Conservation (phyloP, 2,329 filamentous ascomycete species). For the Macrophomina tecta region DNA sequence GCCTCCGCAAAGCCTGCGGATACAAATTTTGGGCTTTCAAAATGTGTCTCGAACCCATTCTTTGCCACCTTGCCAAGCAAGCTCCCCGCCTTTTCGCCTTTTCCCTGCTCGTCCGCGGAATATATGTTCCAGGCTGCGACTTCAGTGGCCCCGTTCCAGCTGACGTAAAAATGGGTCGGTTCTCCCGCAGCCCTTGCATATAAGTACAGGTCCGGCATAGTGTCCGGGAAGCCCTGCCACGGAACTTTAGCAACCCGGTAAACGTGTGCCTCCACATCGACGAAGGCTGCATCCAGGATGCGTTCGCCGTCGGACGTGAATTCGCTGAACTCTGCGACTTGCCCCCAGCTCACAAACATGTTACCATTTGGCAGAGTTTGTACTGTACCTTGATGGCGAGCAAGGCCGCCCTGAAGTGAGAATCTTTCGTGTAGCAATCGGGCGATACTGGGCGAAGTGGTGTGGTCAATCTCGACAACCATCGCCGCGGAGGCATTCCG, state of each 20-base stretch:
- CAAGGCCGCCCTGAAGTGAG: too few species aligned
- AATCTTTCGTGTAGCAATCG: too few species aligned
- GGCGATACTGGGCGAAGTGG: too few species aligned
- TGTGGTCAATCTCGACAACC: background rate
- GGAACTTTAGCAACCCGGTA: background rate
- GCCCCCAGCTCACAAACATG: too few species aligned
- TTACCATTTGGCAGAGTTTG: too few species aligned
- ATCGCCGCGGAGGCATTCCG: slow-evolving; percentile 29
- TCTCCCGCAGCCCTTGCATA: background rate
- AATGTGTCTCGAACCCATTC: slow-evolving; percentile 1
- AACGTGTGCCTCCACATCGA: background rate
- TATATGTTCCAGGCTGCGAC: background rate
- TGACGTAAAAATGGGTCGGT: background rate
- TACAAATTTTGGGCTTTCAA: background rate
- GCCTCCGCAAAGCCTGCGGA: background rate
- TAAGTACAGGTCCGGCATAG: background rate
- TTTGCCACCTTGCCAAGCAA: background rate
- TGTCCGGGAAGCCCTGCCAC: background rate
- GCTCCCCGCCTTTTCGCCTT: too few species aligned
- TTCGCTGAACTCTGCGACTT: too few species aligned
- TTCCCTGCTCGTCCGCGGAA: background rate
- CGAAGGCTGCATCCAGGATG: slow-evolving; percentile 34
- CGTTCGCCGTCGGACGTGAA: slow-evolving; percentile 38
- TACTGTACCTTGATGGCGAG: too few species aligned
- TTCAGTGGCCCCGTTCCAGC: slow-evolving; percentile 7